These are phyloP conservation scores for Talaromyces proteolyticus DNA, from an alignment of 495 filamentous ascomycete genomes.

Conservation along the genomic window DNA sequence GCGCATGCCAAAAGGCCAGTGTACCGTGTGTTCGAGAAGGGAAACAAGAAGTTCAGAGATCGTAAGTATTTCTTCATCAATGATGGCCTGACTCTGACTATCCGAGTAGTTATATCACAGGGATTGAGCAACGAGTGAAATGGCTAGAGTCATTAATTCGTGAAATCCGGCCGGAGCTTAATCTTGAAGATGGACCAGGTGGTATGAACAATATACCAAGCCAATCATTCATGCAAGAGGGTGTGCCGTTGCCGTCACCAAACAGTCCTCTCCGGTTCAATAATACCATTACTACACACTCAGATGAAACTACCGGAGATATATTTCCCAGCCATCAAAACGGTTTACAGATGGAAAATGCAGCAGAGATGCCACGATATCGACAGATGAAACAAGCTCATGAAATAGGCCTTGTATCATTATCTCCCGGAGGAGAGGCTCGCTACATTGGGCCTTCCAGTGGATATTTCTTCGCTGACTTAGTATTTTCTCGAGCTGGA, in stretches of 20 bases:
- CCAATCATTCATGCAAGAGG: not conserved
- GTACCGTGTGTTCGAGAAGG: conserved; percentile 36
- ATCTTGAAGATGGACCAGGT: conserved; percentile 18
- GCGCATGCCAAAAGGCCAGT: conserved; percentile 31
- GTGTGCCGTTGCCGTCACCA: not conserved
- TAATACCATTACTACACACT: not conserved
- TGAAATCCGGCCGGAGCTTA: conserved; percentile 22
- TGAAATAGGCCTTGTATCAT: conserved; percentile 32
- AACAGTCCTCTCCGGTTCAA: not conserved
- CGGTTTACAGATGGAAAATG: not conserved
- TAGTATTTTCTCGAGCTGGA: conserved; percentile 31
- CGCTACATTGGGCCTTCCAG: conserved; percentile 36
- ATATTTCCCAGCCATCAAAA: not conserved
- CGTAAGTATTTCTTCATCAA: conserved; percentile 13
- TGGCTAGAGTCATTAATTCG: conserved; percentile 36
- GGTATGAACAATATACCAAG: not conserved
- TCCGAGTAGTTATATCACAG: conserved; percentile 28
- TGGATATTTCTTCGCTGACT: conserved; percentile 36
- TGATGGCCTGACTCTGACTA: conserved; percentile 5
- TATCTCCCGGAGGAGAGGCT: conserved; percentile 25
- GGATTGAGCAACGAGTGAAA: conserved; percentile 30
- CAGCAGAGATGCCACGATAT: not conserved
- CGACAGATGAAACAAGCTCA: conserved; percentile 21
- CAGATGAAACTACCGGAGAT: not conserved
- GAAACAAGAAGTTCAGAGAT: conserved; percentile 31